These are phyloP conservation scores for Gentiana straminea DNA, from an alignment of 257 asterid genomes.

Conservation along the genomic window DNA sequence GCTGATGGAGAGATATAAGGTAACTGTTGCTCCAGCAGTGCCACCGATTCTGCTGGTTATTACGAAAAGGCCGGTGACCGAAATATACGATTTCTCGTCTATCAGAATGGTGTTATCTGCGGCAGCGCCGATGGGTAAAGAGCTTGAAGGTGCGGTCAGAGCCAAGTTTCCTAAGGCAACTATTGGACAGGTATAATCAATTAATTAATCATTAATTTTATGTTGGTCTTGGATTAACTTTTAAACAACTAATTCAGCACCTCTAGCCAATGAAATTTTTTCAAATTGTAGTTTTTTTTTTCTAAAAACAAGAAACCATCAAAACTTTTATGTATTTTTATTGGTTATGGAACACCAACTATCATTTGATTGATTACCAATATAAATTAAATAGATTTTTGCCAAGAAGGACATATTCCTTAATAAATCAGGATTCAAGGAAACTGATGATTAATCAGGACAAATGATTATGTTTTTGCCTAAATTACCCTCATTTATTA, in stretches of 20 bases:
- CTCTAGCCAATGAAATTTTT: no score
- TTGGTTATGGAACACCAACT: no score
- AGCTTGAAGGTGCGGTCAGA: slow-evolving; percentile 29
- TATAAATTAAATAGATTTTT: not conserved
- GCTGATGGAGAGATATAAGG: slow-evolving; percentile 19
- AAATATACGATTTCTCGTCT: slow-evolving; percentile 23
- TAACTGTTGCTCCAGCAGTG: slow-evolving; percentile 29
- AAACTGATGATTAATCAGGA: no score
- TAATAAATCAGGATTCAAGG: no score
- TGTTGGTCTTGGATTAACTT: no score
- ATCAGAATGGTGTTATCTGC: slow-evolving; percentile 28
- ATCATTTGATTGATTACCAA: no score
- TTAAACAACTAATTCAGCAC: not conserved
- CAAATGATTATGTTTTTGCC: no score
- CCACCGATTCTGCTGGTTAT: slow-evolving; percentile 28
- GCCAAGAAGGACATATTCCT: no score
- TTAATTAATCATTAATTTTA: no score
- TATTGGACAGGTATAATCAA: slow-evolving; percentile 27
- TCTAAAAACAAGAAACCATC: not conserved
- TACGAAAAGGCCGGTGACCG: slow-evolving; percentile 20
- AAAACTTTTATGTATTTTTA: not conserved
- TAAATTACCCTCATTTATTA: no score
- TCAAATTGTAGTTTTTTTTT: no score
- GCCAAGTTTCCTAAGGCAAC: slow-evolving; percentile 27
- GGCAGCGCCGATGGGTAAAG: slow-evolving; percentile 38